Conservation (phyloP, 2,329 filamentous ascomycete genomes). For the Trichoderma simmonsii region DNA sequence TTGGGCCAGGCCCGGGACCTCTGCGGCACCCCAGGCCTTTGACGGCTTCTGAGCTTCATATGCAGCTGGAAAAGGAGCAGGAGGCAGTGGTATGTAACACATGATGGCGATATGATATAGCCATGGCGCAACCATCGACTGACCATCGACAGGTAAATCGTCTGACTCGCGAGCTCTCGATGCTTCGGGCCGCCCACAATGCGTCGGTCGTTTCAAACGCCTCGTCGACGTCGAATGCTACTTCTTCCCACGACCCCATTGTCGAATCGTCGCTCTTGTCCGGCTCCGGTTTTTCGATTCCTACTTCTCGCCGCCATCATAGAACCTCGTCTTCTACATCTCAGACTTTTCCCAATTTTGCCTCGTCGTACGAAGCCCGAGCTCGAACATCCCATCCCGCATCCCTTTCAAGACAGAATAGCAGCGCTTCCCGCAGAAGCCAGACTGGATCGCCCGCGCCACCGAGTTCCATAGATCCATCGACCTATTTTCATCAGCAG, state of each 20-base stretch:
- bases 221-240: conserved; percentile 58
- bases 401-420: conserved; percentile 53
- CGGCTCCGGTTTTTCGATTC: conserved; percentile 56
- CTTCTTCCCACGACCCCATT: conserved; percentile 47
- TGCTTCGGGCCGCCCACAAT: conserved; percentile 71
- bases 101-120: background rate
- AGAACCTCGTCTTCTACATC: conserved; percentile 59
- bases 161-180: conserved; percentile 80
- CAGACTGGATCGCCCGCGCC: conserved; percentile 48
- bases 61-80: conserved; percentile 90
- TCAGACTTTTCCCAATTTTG: conserved; percentile 42
- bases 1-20: conserved; percentile 60
- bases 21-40: conserved; percentile 82
- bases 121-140: background rate
- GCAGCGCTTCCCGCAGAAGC: conserved; percentile 52
- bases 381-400: conserved; percentile 45
- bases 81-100: conserved; percentile 72
- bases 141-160: conserved; percentile 72
- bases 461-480: conserved; percentile 41
- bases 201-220: conserved; percentile 63
- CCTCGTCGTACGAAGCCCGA: conserved; percentile 39
- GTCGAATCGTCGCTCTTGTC: conserved; percentile 53
- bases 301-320: conserved; percentile 53
- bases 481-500: conserved; percentile 49
- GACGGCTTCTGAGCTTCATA: conserved; percentile 83